These are phyloP conservation scores for Pseudomonodictys pantanalensis DNA, from an alignment of 495 filamentous ascomycete species.

Conservation along the genomic window DNA sequence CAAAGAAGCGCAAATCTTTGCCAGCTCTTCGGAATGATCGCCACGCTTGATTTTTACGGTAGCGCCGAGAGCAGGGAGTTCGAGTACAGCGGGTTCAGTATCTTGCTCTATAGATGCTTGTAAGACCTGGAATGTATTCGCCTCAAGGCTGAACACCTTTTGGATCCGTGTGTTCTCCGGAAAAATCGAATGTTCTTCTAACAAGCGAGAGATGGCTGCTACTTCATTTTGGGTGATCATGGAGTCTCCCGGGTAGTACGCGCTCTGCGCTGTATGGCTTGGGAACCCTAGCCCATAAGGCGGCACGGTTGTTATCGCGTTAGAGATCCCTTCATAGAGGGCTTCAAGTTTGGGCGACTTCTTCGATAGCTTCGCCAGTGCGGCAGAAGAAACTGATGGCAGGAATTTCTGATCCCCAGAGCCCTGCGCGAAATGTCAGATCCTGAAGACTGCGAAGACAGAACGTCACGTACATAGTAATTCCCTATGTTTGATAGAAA, in stretches of 20 bases:
- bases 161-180: slow-evolving; percentile 40
- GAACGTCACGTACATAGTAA: slow-evolving; percentile 22
- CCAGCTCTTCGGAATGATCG: slow-evolving; percentile 37
- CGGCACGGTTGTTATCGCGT: slow-evolving; percentile 17
- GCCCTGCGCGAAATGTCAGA: slow-evolving; percentile 6
- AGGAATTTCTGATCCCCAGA: slow-evolving; percentile 40
- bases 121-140: slow-evolving; percentile 30
- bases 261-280: slow-evolving; percentile 24
- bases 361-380: slow-evolving; percentile 21
- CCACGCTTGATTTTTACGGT: slow-evolving; percentile 27
- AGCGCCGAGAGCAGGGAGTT: neutral
- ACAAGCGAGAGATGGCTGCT: slow-evolving; percentile 12
- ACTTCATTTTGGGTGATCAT: slow-evolving; percentile 33
- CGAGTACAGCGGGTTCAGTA: neutral
- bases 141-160: slow-evolving; percentile 10
- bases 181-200: slow-evolving; percentile 31
- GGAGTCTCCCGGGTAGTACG: slow-evolving; percentile 37
- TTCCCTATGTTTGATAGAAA: slow-evolving; percentile 37
- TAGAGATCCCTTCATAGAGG: neutral
- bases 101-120: slow-evolving; percentile 37
- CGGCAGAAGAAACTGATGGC: slow-evolving; percentile 26
- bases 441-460: neutral
- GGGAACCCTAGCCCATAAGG: slow-evolving; percentile 36
- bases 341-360: slow-evolving; percentile 5
- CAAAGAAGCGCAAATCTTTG: slow-evolving; percentile 26